Base-by-base conservation (phyloP, 257 asterid species). In the Solanum sitiens region DNA sequence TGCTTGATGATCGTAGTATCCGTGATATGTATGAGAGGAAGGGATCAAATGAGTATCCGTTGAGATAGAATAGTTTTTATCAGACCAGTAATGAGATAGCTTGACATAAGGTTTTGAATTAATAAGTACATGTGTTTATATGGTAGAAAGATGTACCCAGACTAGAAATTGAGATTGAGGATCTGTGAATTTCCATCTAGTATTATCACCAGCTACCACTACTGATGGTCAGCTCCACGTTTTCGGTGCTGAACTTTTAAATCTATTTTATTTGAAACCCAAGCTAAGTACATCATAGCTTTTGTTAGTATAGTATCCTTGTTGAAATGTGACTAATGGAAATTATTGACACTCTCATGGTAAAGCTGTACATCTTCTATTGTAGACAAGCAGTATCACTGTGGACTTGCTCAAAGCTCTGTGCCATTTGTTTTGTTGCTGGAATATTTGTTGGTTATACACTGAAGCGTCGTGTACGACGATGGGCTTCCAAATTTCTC, bases 331-430 rank as follows among this genome's bases (percentile, higher is more conserved):
- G 8, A 37, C 20, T 11, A 39, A 74, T 11, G 32, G 50, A 74
- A 74, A 21, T 74, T 14, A 4, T 5, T 74, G 53, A 21, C 20
- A 21, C 20, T 82, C 82, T 39, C 40, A 30, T 63, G 71, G 50
- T 87, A 39, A 79, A 65, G 7, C 68, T 86, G 77, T 70, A 56
- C 85, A 71, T 90, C 47, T 90, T 84, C 83, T 35, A 37, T 47
- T 93, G 93, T 95, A 95, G 99, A 72, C 92, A 89, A 44, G 84
- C 86, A 61, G 91, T 96, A 44, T 91, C 98, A 10, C 87, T 92
- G 35, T 90, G 93, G 98, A 92, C 95, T 70, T 94, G 98, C 92
- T 92, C 99, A 75, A 95, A 96, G 95, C 93, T 96, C 44, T 92
- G 98, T 87, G 94, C 95, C 53, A 27, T 91, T 71, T 95, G 89